Evolutionary conservation across 768 basidiomycete genomes (phyloP).

Genomic region (Rubroboletus pulcherrimus): DNA sequence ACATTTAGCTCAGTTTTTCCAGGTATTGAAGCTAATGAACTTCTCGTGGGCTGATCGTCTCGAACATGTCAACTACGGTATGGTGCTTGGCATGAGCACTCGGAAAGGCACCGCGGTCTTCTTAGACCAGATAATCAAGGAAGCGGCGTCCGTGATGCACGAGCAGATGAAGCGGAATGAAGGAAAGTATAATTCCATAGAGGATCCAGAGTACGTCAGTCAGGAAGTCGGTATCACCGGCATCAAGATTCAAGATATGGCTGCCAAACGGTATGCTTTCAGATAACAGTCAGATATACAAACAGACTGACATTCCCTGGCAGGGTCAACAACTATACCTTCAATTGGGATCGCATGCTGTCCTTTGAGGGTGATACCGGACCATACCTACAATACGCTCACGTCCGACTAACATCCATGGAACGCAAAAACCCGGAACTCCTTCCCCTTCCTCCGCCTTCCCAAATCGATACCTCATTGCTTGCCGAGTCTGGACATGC

Average conservation of each 20-base stretch:
- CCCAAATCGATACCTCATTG: conserved; percentile 64
- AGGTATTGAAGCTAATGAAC: conserved; percentile 85
- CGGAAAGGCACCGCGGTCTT: conserved; percentile 93
- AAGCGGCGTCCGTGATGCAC: conserved; percentile 87
- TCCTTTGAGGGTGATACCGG: conserved; percentile 96
- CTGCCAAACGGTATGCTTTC: conserved; percentile 72
- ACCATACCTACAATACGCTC: conserved; percentile 95
- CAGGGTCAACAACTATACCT: conserved; percentile 94
- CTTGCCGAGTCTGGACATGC: conserved; percentile 69
- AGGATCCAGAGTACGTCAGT: conserved; percentile 77
- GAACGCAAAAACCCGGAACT: conserved; percentile 89
- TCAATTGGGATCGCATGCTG: conserved; percentile 91
- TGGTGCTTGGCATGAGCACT: conserved; percentile 95
- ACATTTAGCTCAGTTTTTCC: conserved; percentile 90
- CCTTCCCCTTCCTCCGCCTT: conserved; percentile 65
- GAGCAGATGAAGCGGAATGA: conserved; percentile 95
- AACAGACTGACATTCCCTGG: not conserved
- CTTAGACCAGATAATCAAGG: conserved; percentile 87
- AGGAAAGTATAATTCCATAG: conserved; percentile 85
- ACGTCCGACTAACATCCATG: conserved; percentile 88
- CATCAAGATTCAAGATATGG: conserved; percentile 98
- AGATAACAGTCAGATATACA: not conserved
- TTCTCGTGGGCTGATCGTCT: conserved; percentile 82
- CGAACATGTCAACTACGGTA: conserved; percentile 86
- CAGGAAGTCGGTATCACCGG: conserved; percentile 90